Evolutionary conservation across 2,329 filamentous ascomycete genomes (phyloP).

Genomic region (Coleophoma cylindrospora): DNA sequence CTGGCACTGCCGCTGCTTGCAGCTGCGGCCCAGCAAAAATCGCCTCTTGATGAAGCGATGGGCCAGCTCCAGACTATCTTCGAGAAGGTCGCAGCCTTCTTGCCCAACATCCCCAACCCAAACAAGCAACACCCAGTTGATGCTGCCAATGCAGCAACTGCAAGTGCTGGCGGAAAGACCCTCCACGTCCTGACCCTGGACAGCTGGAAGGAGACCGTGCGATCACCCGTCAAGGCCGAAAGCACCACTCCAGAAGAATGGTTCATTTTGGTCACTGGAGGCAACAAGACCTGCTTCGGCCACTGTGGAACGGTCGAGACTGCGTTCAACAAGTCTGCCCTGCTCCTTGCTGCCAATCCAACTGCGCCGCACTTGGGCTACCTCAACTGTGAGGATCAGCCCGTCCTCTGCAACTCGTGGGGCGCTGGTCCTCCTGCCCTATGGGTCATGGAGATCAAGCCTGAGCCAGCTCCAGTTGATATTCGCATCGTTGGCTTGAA

Average conservation of each 20-base stretch:
- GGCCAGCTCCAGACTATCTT: constrained; percentile 61
- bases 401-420: constrained; percentile 72
- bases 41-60: constrained; percentile 50
- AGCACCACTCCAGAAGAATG: constrained; percentile 66
- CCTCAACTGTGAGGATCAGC: constrained; percentile 70
- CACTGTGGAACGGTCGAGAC: constrained; percentile 59
- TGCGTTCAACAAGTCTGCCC: constrained; percentile 62
- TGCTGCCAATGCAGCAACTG: constrained; percentile 38
- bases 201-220: constrained; percentile 68
- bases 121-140: constrained; percentile 29
- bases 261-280: constrained; percentile 69
- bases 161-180: constrained; percentile 44
- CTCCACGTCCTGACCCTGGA: constrained; percentile 58
- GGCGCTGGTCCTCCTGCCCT: constrained; percentile 58
- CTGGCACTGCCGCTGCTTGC: constrained; percentile 52
- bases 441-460: constrained; percentile 64
- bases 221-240: constrained; percentile 51
- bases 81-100: constrained; percentile 51
- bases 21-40: constrained; percentile 45
- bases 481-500: constrained; percentile 64
- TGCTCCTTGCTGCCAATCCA: constrained; percentile 55
- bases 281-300: constrained; percentile 71
- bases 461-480: constrained; percentile 57
- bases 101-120: constrained; percentile 45
- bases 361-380: constrained; percentile 62